These are phyloP conservation scores for Trypanosoma scelopori DNA, from an alignment of 208 protist genomes.

Conservation along the genomic window DNA sequence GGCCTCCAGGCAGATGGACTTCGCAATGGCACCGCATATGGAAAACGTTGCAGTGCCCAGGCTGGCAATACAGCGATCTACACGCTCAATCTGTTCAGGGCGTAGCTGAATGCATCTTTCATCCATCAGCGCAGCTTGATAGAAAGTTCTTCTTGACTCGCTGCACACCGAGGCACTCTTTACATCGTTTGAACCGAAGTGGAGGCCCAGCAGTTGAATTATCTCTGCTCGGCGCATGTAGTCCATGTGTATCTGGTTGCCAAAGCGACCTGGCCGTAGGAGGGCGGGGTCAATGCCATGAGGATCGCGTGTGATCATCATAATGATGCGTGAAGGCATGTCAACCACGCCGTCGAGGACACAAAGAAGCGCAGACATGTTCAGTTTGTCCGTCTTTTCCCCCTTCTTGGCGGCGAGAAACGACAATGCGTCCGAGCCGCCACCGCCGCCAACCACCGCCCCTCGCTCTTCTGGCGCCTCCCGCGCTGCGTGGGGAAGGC, in stretches of 20 bases:
- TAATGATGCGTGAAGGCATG: conserved; percentile 72
- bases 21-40: conserved; percentile 13
- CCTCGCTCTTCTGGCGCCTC: background rate
- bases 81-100: background rate
- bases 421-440: background rate
- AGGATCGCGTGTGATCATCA: conserved; percentile 89
- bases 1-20: conserved; percentile 18
- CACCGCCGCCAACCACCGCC: background rate
- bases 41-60: conserved; percentile 6
- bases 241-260: conserved; percentile 59
- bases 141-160: background rate
- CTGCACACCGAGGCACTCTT: background rate
- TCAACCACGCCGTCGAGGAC: conserved; percentile 91
- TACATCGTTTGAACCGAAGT: conserved; percentile 60
- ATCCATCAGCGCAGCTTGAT: background rate
- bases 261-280: conserved; percentile 84
- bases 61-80: conserved; percentile 3
- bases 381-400: conserved; percentile 20
- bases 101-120: background rate
- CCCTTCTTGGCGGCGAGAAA: background rate
- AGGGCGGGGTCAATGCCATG: conserved; percentile 85
- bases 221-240: conserved; percentile 58
- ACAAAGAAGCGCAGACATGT: conserved; percentile 85
- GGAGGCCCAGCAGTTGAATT: conserved; percentile 57
- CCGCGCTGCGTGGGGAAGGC: conserved; percentile 11